phyloP scores from a whole-genome alignment of 2,329 filamentous ascomycete species.

The Fusarium sororula region DNA sequence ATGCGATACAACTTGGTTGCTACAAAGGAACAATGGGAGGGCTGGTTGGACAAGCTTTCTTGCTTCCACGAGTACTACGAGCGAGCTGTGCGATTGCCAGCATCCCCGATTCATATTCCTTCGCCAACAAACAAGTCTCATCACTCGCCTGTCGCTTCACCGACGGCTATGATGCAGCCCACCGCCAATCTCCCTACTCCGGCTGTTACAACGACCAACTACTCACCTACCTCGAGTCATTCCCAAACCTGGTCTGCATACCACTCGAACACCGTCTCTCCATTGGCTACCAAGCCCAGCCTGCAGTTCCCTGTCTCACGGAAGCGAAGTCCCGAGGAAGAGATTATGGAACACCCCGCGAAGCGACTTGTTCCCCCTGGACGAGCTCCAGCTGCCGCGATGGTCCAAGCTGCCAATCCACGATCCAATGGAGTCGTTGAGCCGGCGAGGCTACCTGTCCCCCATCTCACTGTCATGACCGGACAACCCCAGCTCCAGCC shows the following conservation, averaged over 20 bases:
- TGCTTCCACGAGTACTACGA: constrained; percentile 88
- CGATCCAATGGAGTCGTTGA: constrained; percentile 39
- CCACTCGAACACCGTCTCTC: constrained; percentile 55
- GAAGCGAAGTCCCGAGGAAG: constrained; percentile 63
- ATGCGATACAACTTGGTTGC: constrained; percentile 94
- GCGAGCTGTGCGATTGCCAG: constrained; percentile 63
- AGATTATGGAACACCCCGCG: constrained; percentile 62
- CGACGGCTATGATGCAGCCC: constrained; percentile 51
- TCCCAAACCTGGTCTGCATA: constrained; percentile 53
- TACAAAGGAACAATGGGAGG: constrained; percentile 84
- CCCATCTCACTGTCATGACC: constrained; percentile 74
- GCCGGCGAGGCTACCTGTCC: constrained; percentile 68
- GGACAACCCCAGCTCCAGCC: constrained; percentile 43
- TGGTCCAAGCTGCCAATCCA: constrained; percentile 22
- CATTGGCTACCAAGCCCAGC: constrained; percentile 58
- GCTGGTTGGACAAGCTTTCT: constrained; percentile 84
- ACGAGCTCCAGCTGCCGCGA: constrained; percentile 27
- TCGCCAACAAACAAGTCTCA: constrained; percentile 52
- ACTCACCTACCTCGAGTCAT: constrained; percentile 53
- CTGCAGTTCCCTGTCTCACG: constrained; percentile 52
- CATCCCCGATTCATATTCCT: constrained; percentile 53
- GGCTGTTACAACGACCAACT: constrained; percentile 43
- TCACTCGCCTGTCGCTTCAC: constrained; percentile 60
- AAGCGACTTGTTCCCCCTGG: constrained; percentile 56
- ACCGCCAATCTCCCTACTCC: constrained; percentile 48